Conservation (phyloP, 1,139 yeast species). For the Hansenula sp. region DNA sequence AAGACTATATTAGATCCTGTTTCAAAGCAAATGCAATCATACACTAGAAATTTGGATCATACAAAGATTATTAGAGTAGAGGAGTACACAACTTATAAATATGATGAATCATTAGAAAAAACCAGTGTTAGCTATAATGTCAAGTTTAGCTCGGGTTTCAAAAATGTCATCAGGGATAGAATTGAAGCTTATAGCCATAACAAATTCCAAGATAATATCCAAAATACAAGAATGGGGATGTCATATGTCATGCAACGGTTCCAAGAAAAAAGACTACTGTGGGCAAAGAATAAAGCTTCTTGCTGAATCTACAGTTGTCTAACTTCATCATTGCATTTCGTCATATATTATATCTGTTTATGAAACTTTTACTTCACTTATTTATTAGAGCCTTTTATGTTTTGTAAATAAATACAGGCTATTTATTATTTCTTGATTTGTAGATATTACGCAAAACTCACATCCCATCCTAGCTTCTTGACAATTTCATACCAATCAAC, state of each 20-base stretch:
- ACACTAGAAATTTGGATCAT: slow-evolving; percentile 85
- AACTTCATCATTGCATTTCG: background rate
- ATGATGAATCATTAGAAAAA: slow-evolving; percentile 15
- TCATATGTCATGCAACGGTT: slow-evolving; percentile 67
- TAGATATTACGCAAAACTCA: slow-evolving; percentile 52
- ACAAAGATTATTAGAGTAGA: slow-evolving; percentile 74
- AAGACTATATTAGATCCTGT: slow-evolving; percentile 69
- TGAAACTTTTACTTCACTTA: too few relatives aligned
- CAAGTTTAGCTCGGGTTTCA: slow-evolving; percentile 68
- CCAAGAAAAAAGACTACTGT: slow-evolving; percentile 27
- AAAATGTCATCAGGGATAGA: slow-evolving; percentile 58
- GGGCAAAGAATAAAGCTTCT: background rate
- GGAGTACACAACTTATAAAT: slow-evolving; percentile 59
- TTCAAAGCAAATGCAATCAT: slow-evolving; percentile 53
- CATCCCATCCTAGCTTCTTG: slow-evolving; percentile 68
- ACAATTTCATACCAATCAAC: slow-evolving; percentile 69
- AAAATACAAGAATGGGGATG: slow-evolving; percentile 69
- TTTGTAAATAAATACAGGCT: too few relatives aligned
- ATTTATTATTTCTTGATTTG: background rate
- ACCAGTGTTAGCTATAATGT: slow-evolving; percentile 52
- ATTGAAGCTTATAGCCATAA: slow-evolving; percentile 83
- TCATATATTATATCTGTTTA: background rate
- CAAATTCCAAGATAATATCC: slow-evolving; percentile 63
- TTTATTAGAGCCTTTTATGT: too few relatives aligned
- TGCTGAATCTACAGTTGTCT: background rate